Base-by-base conservation (phyloP, 148 eudicot genomes). In the Rhododendron henanense region DNA sequence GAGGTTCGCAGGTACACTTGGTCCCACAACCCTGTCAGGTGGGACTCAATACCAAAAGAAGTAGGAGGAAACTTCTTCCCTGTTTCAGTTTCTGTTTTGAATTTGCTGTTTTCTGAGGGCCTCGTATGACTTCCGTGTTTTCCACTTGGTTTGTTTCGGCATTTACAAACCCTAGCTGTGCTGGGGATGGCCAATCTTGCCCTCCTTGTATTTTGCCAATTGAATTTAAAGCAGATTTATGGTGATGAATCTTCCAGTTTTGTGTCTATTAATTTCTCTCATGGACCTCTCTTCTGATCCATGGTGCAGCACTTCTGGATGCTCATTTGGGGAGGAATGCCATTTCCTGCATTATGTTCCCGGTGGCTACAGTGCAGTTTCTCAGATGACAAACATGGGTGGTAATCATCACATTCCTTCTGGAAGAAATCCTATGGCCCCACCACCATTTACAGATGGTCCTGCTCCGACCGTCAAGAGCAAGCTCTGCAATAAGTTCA, bases 301-400 rank as follows among this genome's bases (percentile, higher is more conserved):
- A 8, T 81, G 83, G n/a, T 74, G 80, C 85, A 84, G 85, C 85
- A 84, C 85, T 73, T 84, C 85, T 50, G 85, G 85, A 84, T 84
- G 85, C 69, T n/a, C 47, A 84, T 84, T 74, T 84, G 85, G 85
- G 1, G 80, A 74, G 19, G 85, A 79, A 53, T 84, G 85, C 55
- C 85, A 84, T 19, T 84, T 84, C 69, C 81, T 74, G 48, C 85
- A 84, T 74, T 50, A 74, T 15, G 80, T 84, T 73, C 81, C 85
- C 8, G 85, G 85, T n/a, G 85, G 85, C 67, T 74, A 84, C 79
- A 74, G 48, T 51, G 85, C 81, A 5, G 67, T 21, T 74, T 45
- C 85, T 73, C 79, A 84, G 85, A 73, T 84, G 85, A 48, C 85
- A 71, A 74, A 53, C 85, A 31, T 73, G 80, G 81, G 80, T 21